phyloP scores from a whole-genome alignment of 306 rosid species.

The Lithocarpus polystachyus region DNA sequence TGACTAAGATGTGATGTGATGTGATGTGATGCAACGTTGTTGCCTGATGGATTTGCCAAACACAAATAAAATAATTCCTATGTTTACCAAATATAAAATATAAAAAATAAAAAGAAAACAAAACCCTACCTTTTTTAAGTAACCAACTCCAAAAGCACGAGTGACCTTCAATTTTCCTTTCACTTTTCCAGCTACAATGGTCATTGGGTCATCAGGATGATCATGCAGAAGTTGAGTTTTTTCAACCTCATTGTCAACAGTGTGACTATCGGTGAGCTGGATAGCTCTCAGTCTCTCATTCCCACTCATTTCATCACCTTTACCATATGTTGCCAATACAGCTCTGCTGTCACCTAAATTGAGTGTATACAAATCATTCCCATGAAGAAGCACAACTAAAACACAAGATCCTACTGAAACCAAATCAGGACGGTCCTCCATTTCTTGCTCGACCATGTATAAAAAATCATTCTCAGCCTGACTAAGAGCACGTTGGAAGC shows the following conservation, averaged over 20 bases:
- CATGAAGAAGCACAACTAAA: slow-evolving; percentile 79
- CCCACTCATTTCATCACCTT: slow-evolving; percentile 25
- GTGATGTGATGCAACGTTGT: background rate
- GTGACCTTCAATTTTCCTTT: slow-evolving; percentile 95
- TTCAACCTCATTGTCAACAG: slow-evolving; percentile 75
- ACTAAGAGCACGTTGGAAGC: slow-evolving; percentile 63
- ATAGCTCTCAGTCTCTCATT: slow-evolving; percentile 51
- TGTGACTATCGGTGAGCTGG: slow-evolving; percentile 90
- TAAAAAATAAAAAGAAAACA: background rate
- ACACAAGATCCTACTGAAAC: slow-evolving; percentile 97
- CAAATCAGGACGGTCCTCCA: slow-evolving; percentile 92
- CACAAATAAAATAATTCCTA: background rate
- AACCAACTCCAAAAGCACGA: slow-evolving; percentile 98
- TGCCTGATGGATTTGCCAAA: background rate
- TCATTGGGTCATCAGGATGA: slow-evolving; percentile 83
- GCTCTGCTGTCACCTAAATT: slow-evolving; percentile 96
- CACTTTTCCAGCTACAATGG: slow-evolving; percentile 67
- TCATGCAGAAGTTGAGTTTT: slow-evolving; percentile 53
- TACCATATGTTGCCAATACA: slow-evolving; percentile 62
- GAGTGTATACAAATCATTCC: slow-evolving; percentile 80
- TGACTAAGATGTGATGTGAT: background rate
- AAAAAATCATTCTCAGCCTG: slow-evolving; percentile 90
- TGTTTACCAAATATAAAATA: background rate
- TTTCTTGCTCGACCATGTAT: slow-evolving; percentile 97
- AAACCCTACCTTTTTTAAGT: slow-evolving; percentile 78